These are phyloP conservation scores for Globisporangium viniferum DNA, from an alignment of 352 stramenopile genomes.

Conservation along the genomic window DNA sequence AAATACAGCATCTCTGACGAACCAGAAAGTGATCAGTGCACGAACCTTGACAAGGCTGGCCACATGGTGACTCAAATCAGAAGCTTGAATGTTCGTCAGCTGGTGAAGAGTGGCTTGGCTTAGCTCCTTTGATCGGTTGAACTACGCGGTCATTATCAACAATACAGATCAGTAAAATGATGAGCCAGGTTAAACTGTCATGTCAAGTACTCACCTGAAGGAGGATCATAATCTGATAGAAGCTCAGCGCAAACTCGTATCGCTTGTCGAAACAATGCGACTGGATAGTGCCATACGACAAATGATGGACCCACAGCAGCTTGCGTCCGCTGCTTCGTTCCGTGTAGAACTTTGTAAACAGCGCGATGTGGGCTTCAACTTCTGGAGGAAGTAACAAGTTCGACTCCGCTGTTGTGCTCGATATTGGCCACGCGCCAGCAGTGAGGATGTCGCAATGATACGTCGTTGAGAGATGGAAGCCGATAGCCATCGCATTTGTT, in stretches of 20 bases:
- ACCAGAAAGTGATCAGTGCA: neutral
- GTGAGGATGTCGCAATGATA: constrained; percentile 84
- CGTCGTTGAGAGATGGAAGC: constrained; percentile 49
- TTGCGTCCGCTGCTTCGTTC: constrained; percentile 72
- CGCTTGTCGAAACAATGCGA: constrained; percentile 64
- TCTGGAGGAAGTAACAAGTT: constrained; percentile 56
- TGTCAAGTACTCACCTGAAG: constrained; percentile 40
- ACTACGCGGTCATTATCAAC: constrained; percentile 30
- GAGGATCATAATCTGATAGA: constrained; percentile 83
- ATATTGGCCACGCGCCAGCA: constrained; percentile 81
- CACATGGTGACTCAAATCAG: constrained; percentile 65
- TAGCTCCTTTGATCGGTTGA: constrained; percentile 53
- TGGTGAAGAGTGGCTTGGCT: constrained; percentile 32
- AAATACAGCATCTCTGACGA: neutral
- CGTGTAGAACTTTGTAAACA: constrained; percentile 85
- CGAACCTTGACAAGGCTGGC: constrained; percentile 71
- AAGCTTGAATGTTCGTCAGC: constrained; percentile 52
- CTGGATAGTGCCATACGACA: constrained; percentile 75
- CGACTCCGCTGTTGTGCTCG: constrained; percentile 44
- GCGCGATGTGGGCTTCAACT: constrained; percentile 53
- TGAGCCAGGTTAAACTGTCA: neutral
- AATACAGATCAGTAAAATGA: neutral
- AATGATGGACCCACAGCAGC: constrained; percentile 74
- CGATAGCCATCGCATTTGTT: constrained; percentile 39
- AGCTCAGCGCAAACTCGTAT: constrained; percentile 81